Percentiles rank a stretch among this genome's conserved stretches.
Conservation (phyloP, 202 grass and related monocot genomes). For the Hordeum pubiflorum region DNA sequence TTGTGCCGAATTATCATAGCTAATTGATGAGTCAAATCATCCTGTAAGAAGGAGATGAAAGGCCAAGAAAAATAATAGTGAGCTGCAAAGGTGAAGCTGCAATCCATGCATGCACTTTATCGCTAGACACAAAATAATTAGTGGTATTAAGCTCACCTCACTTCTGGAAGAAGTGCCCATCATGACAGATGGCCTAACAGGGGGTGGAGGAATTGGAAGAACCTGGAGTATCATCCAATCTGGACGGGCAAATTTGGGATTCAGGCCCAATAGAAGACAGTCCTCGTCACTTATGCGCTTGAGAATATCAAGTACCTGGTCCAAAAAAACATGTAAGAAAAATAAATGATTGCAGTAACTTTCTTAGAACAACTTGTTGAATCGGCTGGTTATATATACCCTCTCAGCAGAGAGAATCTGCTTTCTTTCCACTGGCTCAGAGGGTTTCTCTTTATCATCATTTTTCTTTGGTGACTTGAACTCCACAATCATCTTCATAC, state of each 20-base stretch:
- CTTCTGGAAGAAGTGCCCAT: slow-evolving; percentile 72
- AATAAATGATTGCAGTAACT: no score
- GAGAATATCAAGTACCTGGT: slow-evolving; percentile 33
- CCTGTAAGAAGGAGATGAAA: no score
- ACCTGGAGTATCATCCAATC: slow-evolving; percentile 93
- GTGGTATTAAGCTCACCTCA: no score
- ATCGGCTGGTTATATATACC: no score
- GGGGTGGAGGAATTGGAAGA: slow-evolving; percentile 79
- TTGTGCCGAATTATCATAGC: slow-evolving; percentile 88
- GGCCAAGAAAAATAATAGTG: no score
- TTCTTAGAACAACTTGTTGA: no score
- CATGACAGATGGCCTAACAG: slow-evolving; percentile 83
- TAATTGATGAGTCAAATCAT: slow-evolving; percentile 86
- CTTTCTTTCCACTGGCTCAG: slow-evolving; percentile 45
- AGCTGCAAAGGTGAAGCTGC: no score
- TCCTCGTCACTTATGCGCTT: neutral
- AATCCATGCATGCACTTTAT: no score
- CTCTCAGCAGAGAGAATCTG: slow-evolving; percentile 59
- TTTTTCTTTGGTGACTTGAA: slow-evolving; percentile 74
- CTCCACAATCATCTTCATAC: slow-evolving; percentile 98
- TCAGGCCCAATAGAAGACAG: slow-evolving; percentile 28
- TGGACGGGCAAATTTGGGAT: slow-evolving; percentile 53
- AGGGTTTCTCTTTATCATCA: slow-evolving; percentile 77
- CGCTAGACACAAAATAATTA: no score
- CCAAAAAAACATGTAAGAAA: no score